These are phyloP conservation scores for Aspergillus cavernicola DNA, from an alignment of 495 filamentous ascomycete genomes.

Conservation along the genomic window DNA sequence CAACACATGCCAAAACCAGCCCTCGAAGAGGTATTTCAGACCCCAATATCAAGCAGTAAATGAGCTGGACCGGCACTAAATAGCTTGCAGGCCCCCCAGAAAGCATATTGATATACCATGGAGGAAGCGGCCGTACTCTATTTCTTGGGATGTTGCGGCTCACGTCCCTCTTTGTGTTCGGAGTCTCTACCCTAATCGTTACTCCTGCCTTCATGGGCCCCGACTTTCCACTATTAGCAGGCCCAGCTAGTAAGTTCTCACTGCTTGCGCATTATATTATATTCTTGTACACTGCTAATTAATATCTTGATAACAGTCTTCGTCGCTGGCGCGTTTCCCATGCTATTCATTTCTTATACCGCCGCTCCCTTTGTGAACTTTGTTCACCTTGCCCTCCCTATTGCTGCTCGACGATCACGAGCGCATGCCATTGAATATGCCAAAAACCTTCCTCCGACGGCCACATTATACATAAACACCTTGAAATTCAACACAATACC, in stretches of 20 bases:
- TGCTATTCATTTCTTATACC: slow-evolving; percentile 62
- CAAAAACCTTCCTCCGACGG: slow-evolving; percentile 56
- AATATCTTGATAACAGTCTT: slow-evolving; percentile 39
- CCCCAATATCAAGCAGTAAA: not conserved
- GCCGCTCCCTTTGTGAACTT: slow-evolving; percentile 69
- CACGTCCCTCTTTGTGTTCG: slow-evolving; percentile 66
- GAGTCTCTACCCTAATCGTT: slow-evolving; percentile 56
- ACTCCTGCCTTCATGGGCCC: slow-evolving; percentile 55
- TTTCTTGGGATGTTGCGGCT: slow-evolving; percentile 67
- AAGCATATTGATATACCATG: slow-evolving; percentile 67
- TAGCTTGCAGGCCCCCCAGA: slow-evolving; percentile 43
- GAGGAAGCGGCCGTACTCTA: slow-evolving; percentile 60
- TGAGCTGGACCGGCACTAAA: slow-evolving; percentile 13
- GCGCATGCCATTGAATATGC: slow-evolving; percentile 63
- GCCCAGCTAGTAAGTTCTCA: slow-evolving; percentile 41
- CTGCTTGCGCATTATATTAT: not conserved
- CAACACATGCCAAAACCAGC: slow-evolving; percentile 25
- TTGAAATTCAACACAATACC: slow-evolving; percentile 56
- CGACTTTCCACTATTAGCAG: slow-evolving; percentile 43
- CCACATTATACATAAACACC: slow-evolving; percentile 65
- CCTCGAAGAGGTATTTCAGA: slow-evolving; percentile 28
- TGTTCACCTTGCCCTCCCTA: slow-evolving; percentile 65
- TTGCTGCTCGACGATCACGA: slow-evolving; percentile 64
- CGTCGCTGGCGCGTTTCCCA: slow-evolving; percentile 57
- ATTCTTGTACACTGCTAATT: not conserved